Evolutionary conservation across 2,329 filamentous ascomycete genomes (phyloP), one percentile per base, ranked within the genome.

Genomic region (Colletotrichum horii): DNA sequence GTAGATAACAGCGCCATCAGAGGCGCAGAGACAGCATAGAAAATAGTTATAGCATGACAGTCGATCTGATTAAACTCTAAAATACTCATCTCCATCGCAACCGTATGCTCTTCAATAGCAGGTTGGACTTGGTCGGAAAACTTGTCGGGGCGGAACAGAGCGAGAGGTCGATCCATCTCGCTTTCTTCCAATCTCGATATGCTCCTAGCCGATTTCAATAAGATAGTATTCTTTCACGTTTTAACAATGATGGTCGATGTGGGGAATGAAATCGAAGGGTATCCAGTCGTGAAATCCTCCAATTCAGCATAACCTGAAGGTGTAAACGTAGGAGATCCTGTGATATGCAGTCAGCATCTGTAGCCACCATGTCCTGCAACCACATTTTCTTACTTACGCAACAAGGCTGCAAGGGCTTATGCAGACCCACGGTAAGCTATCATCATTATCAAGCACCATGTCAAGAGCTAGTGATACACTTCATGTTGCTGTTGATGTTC

Each of bases 271-370:
- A 52, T 52, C 16, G 6, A 52, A 52, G 16, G 43, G 43, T 52
- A 52, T 52, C 3, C 15, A 52, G 43, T n/a, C 6, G 6, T 52
- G 15, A 52, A 19, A 52, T 52, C 43, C 43, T 52, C 43, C 6
- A 3, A 52, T 52, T 52, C 2, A 2, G 2, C 14, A 2, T 48
- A 1, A 48, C 38, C 2, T 1, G 4, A 52, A 52, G 1, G 15
- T 52, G 11, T 9, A 9, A 52, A 52, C 14, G 5, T 52, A 11
- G 15, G 43, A 52, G 43, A 52, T 52, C 43, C 43, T 52, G 12
- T 52, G 15, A 52, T 52, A 2, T 52, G 6, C 15, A 52, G 8
- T 52, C 4, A 52, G 43, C 15, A 52, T 52, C 19, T 52, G 6
- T 52, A 52, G 16, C 43, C 3, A 52, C 1, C 2, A 6, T 52